Evolutionary conservation across 306 rosid species (phyloP), one percentile per base, ranked within the genome.

Genomic region (Casuarina cunninghamiana): DNA sequence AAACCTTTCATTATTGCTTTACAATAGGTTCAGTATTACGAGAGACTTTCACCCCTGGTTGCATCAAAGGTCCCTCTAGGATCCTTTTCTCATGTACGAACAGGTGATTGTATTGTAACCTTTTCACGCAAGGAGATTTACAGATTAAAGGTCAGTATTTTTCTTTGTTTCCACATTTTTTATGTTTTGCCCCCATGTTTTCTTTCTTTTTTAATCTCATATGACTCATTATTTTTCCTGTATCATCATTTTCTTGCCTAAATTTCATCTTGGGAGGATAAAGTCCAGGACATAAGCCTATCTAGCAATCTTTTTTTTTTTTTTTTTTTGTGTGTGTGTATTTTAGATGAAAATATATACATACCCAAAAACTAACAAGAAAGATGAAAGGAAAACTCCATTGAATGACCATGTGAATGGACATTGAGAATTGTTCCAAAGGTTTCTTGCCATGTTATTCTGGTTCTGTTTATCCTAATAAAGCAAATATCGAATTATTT

Each of bases 11-110:
- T 41, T 13, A 62, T 72, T 75, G 55, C 42, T 53, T 69, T 75
- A 78, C 73, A 79, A 68, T 83, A 95, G 98, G 87, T 89, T 86
- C 86, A 89, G 57, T 86, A 45, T 79, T 91, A 91, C 74, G 91
- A 92, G 83, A 92, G 98, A 80, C 86, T 92, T 83, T 95, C 88
- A 78, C 97, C 98, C 77, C 87, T 95, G 81, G 88, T 89, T 87
- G 93, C 97, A 32, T 60, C 83, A 82, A 66, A 86, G 78, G 80
- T 65, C 85, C 96, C 98, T 79, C 96, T 95, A 73, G 92, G 90
- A 75, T 84, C 97, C 51, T 89, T 87, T 80, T 87, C 90, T 73
- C 83, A 95, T 50, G 82, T 95, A 55, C 88, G 45, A 83, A 91
- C 84, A 35, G 97, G 98, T 55, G 97, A 95, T 78, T 95, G 97